phyloP scores from a whole-genome alignment of 441 rosid genomes.

The Manihot esculenta region DNA sequence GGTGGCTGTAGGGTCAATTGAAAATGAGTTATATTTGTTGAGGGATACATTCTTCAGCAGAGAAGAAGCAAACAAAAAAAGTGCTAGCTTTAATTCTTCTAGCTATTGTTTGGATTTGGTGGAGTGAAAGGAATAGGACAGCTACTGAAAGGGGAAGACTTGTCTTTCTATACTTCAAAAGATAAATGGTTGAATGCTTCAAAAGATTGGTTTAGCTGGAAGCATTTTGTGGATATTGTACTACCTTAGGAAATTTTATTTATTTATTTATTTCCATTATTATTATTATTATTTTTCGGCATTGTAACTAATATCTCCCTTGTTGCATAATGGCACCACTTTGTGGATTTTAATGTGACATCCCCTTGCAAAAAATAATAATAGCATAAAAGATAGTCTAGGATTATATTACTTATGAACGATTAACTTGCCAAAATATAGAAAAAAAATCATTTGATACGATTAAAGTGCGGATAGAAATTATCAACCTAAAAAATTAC shows the following conservation, averaged over 20 bases:
- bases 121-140: neutral
- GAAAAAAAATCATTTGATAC: neutral
- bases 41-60: too few relatives aligned
- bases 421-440: neutral
- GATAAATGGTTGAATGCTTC: neutral
- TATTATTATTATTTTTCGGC: neutral
- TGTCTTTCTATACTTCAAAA: neutral
- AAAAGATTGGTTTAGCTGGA: neutral
- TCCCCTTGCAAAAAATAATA: neutral
- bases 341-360: neutral
- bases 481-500: neutral
- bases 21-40: neutral
- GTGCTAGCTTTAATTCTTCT: too few relatives aligned
- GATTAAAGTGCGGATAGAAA: neutral
- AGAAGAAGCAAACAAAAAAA: too few relatives aligned
- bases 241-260: neutral
- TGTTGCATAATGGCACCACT: neutral
- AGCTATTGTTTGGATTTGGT: too few relatives aligned
- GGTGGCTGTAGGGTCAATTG: neutral
- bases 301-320: neutral
- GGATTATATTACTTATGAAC: neutral
- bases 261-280: too few relatives aligned
- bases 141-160: neutral
- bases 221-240: neutral
- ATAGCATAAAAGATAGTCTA: neutral